A percentile compares a stretch with the other conserved stretches of the same genome.
phyloP scores from a whole-genome alignment of 179 eudicot genomes.

The Spinacia oleracea region DNA sequence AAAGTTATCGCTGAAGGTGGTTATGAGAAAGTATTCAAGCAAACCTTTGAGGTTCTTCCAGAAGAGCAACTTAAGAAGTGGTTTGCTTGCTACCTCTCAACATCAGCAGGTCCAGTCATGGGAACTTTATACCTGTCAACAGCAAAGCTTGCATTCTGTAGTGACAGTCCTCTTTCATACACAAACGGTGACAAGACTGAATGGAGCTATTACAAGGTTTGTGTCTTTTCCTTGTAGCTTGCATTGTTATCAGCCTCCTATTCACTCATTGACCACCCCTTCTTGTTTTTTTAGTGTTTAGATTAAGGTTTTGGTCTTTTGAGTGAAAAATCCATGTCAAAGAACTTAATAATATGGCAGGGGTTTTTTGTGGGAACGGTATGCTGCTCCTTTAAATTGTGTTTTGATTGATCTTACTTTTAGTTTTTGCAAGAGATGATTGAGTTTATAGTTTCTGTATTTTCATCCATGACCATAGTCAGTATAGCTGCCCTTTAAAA shows the following conservation, averaged over 20 bases:
- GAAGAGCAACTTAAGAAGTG: conserved; percentile 49
- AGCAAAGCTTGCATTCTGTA: conserved; percentile 51
- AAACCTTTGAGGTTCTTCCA: conserved; percentile 46
- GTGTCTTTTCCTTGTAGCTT: conserved; percentile 2
- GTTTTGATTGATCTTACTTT: not conserved
- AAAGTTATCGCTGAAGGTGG: conserved; percentile 56
- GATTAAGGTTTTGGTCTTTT: not conserved
- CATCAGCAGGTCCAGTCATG: conserved; percentile 54
- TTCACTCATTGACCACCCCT: not conserved
- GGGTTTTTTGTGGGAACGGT: not conserved
- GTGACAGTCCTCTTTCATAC: conserved; percentile 51
- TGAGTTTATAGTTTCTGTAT: not conserved
- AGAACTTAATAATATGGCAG: not conserved
- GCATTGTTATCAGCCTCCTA: not conserved
- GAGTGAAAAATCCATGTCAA: not conserved
- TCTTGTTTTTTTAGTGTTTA: not conserved
- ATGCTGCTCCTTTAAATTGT: not conserved
- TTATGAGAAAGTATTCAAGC: conserved; percentile 50
- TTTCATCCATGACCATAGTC: not conserved
- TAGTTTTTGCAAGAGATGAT: not conserved
- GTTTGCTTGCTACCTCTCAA: conserved; percentile 53
- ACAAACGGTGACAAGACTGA: conserved; percentile 41
- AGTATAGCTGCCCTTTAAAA: not conserved
- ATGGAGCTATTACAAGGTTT: conserved; percentile 55
- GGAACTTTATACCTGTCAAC: conserved; percentile 50